These are phyloP conservation scores for Cenococcum geophilum DNA, from an alignment of 495 filamentous ascomycete genomes.

Conservation along the genomic window DNA sequence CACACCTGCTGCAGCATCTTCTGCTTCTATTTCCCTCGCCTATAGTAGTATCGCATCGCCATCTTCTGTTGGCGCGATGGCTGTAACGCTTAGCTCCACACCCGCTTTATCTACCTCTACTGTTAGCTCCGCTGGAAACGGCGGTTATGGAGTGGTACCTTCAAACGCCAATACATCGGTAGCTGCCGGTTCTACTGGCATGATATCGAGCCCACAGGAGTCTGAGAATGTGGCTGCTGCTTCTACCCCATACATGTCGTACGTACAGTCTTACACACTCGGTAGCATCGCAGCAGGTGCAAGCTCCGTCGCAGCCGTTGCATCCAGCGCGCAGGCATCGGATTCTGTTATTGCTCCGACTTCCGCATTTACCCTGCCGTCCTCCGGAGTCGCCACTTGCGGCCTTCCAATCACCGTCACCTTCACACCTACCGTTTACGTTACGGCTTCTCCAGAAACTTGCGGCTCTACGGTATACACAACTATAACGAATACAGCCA, in stretches of 20 bases:
- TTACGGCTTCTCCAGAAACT: conserved; percentile 8
- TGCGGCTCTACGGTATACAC: conserved; percentile 7
- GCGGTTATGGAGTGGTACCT: neutral
- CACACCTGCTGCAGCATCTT: neutral
- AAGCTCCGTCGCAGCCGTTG: neutral
- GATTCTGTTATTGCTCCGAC: neutral
- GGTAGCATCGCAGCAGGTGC: neutral
- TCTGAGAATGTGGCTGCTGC: neutral
- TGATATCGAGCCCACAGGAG: neutral
- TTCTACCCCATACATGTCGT: neutral
- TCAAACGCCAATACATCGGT: neutral
- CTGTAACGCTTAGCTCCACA: neutral
- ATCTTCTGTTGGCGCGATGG: neutral
- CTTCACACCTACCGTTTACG: conserved; percentile 23
- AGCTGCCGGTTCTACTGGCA: neutral
- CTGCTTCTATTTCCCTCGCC: neutral
- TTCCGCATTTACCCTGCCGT: conserved; percentile 3
- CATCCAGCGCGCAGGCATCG: neutral
- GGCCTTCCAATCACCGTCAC: conserved; percentile 13
- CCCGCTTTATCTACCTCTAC: neutral
- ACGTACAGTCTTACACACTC: neutral
- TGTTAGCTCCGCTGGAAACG: too few relatives aligned
- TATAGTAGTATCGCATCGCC: neutral
- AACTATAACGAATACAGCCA: conserved; percentile 20
- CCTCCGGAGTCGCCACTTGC: conserved; percentile 8